Percentiles rank a stretch among this genome's conserved stretches.
Evolutionary conservation across 2,329 filamentous ascomycete genomes (phyloP).

Genomic region (Lasiodiplodia citricola): DNA sequence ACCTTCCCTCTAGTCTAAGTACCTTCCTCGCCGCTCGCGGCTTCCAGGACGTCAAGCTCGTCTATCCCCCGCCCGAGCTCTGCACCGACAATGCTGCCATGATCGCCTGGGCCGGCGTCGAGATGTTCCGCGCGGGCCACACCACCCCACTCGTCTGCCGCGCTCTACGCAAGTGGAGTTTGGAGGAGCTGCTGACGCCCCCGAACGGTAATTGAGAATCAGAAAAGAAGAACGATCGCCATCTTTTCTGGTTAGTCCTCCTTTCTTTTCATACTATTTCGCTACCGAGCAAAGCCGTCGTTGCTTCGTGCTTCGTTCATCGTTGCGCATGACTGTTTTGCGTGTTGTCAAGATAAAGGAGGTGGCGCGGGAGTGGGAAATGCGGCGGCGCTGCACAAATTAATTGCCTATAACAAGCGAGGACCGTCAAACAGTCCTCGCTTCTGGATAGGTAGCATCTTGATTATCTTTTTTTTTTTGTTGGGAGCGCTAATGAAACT

Average conservation of each 20-base stretch:
- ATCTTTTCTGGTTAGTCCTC: not conserved
- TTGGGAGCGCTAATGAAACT: conserved; percentile 7
- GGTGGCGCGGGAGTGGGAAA: conserved; percentile 6
- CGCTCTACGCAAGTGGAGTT: conserved; percentile 45
- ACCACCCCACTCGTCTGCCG: conserved; percentile 36
- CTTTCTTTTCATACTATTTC: not conserved
- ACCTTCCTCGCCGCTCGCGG: conserved; percentile 71
- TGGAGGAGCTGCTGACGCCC: conserved; percentile 31
- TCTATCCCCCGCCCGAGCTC: conserved; percentile 75
- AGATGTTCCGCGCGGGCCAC: conserved; percentile 85
- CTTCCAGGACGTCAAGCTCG: conserved; percentile 63
- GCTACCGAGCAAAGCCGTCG: not conserved
- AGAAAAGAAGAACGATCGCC: not conserved
- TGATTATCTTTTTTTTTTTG: not conserved
- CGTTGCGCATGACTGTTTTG: not conserved
- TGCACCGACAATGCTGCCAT: conserved; percentile 98
- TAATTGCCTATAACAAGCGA: not conserved
- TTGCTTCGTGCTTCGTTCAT: not conserved
- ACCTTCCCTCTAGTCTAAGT: conserved; percentile 42
- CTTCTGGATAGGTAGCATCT: not conserved
- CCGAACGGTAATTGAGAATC: conserved; percentile 2
- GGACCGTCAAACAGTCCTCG: not conserved
- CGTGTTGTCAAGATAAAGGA: conserved; percentile 6
- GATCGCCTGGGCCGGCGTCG: conserved; percentile 92
- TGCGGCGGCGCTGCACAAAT: not conserved